Evolutionary conservation across 2,329 filamentous ascomycete genomes (phyloP), one percentile per base, ranked within the genome.

Genomic region (Bipolaris oryzae): DNA sequence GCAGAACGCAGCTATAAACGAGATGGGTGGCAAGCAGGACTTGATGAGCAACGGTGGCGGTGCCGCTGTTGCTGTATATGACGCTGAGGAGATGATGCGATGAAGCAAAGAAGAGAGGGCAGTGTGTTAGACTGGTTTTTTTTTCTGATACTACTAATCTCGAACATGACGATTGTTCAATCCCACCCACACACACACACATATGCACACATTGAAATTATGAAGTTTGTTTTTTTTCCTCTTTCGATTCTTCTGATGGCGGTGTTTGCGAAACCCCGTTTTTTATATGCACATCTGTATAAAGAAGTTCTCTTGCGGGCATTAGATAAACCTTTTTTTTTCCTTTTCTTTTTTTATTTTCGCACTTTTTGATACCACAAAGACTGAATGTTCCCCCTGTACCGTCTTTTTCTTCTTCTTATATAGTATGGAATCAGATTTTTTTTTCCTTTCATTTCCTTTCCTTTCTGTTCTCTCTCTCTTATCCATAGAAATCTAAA

Each of bases 1-100:
- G 18, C 63, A 38, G 49, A 55, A 57, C 31, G 21, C 37, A 45
- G 16, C 21, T n/a, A 46, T 10, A 39, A 44, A 37, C 41, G 20
- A n/a, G 20, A 23, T 48, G 41, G 18, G 33, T 39, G 15, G 33
- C 43, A 46, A 42, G 55, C 34, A 23, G 10, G 38, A 11, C 5
- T 15, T n/a, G n/a, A n/a, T 23, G 13, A 16, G 20, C 9, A 44
- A 37, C 38, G 43, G 41, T 4, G 20, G 16, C 11, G 43, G 44
- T 4, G 25, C n/a, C 11, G 50, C 42, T 51, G 63, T 57, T 11
- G 59, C 58, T 37, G 48, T 37, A 15, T 33, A 41, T 16, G 53
- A 49, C 33, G 43, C 31, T 2, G 37, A 46, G 31, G 37, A 46
- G 31, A 46, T 45, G n/a, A 49, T 23, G 52, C 18, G 31, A 16